Evolutionary conservation across 768 basidiomycete genomes (phyloP).

Genomic region (Trametes maxima): DNA sequence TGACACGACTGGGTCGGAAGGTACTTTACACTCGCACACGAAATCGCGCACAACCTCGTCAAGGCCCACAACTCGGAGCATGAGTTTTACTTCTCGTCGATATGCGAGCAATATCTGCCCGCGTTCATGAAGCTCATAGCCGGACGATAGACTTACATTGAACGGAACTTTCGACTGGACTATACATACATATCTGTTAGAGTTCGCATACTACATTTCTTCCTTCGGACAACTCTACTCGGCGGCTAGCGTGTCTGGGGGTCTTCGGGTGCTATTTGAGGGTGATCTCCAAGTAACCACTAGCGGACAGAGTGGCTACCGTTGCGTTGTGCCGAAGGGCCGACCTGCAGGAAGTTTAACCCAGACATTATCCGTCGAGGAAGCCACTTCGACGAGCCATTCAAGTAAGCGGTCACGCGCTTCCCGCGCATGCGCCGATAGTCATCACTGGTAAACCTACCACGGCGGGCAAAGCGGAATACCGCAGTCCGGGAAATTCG

Average conservation of each 20-base stretch:
- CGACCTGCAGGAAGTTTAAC: too few species aligned
- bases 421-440: too few species aligned
- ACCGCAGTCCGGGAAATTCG: too few species aligned
- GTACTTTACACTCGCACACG: conserved; percentile 93
- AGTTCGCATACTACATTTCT: not conserved
- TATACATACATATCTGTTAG: not conserved
- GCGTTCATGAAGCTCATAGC: conserved; percentile 15
- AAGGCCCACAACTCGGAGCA: conserved; percentile 88
- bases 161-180: conserved; percentile 1
- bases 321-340: not conserved
- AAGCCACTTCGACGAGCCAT: too few species aligned
- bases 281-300: too few species aligned
- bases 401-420: too few species aligned
- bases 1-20: conserved; percentile 36
- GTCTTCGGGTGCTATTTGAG: too few species aligned
- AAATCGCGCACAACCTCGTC: conserved; percentile 91
- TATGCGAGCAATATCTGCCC: conserved; percentile 69
- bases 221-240: not conserved
- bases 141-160: conserved; percentile 1
- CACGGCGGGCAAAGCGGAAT: too few species aligned
- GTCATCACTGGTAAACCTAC: too few species aligned
- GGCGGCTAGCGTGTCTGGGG: too few species aligned
- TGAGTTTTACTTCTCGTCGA: conserved; percentile 92
- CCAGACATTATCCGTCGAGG: too few species aligned
- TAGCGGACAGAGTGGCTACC: not conserved